Evolutionary conservation across 352 stramenopile genomes (phyloP), one percentile per base, ranked within the genome.

Genomic region (Globisporangium nunn): DNA sequence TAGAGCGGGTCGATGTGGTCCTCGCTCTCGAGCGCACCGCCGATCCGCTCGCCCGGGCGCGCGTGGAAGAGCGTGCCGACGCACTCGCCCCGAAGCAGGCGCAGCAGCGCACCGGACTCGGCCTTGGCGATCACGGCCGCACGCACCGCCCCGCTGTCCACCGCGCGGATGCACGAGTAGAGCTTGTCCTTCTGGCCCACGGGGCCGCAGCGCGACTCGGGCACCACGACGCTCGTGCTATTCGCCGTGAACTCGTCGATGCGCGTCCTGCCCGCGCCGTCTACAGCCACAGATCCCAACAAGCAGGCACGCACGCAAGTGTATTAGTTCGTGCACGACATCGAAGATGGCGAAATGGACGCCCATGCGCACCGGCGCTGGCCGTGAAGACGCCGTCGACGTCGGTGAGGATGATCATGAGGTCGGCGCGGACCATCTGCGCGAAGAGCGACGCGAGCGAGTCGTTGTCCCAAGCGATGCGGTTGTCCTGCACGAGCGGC

Each of bases 391-490:
- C 65, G 18, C 83, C 83, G 54, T 85, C 74, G 17, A 88, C 68
- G 56, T 93, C 83, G 5, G 83, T 93, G 40, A 93, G 66, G 15
- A 91, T 62, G 43, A 93, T 72, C 71, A 93, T 80, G 49, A 88
- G 70, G 45, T 93, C 83, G 29, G 83, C 80, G 43, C 61, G 57
- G 66, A 91, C 70, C 61, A 91, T 81, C 50, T 75, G 72, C 14
- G 83, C 81, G 52, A 93, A 90, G 0, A 91, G 65, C 41, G 83
- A 81, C 1, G 83, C 83, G 14, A 93, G 71, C 46, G 83, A 93
- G 67, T 93, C 83, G 52, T 93, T 93, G 61, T 93, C 83, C 83
- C 83, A 93, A 0, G 78, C 81, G 50, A 93, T 78, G 50, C 82
- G 81, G 54, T 83, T 64, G 30, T 67, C 61, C 23, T 81, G 68